Percentiles rank a stretch among this genome's conserved stretches.
These are phyloP conservation scores for Auxenochlorella pyrenoidosa DNA, from an alignment of 139 green algal genomes.

Conservation along the genomic window DNA sequence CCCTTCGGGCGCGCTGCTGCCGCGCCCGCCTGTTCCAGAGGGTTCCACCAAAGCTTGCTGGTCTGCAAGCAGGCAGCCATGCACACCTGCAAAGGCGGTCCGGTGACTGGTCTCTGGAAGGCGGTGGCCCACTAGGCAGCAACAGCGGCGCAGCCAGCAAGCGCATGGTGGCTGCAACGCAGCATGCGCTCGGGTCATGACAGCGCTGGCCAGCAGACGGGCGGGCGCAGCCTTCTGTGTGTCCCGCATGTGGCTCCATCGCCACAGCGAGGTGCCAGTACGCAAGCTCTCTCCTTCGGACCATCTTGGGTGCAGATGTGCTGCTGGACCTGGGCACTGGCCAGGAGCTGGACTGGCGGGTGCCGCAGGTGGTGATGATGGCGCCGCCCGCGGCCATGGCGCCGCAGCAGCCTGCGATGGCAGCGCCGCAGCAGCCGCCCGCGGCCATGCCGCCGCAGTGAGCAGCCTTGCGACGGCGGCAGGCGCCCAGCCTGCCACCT, in stretches of 20 bases:
- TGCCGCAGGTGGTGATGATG: slow-evolving; percentile 30
- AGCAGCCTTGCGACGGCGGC: not conserved
- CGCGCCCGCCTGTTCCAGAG: not conserved
- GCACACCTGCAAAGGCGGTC: not conserved
- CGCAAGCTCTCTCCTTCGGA: too few relatives aligned
- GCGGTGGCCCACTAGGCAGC: too few relatives aligned
- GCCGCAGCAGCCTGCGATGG: slow-evolving; percentile 6
- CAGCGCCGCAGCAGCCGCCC: not conserved
- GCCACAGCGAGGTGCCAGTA: too few relatives aligned
- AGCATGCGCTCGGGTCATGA: too few relatives aligned
- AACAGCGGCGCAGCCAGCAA: too few relatives aligned
- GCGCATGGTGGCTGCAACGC: too few relatives aligned
- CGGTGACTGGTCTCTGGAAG: too few relatives aligned
- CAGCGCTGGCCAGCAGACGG: too few relatives aligned
- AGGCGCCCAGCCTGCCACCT: not conserved
- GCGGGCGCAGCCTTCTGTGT: too few relatives aligned
- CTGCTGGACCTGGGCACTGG: slow-evolving; percentile 15
- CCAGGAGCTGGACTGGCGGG: slow-evolving; percentile 32
- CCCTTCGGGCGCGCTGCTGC: not conserved
- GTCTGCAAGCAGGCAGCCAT: not conserved
- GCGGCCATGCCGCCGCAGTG: not conserved
- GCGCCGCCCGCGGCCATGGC: not conserved
- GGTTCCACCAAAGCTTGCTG: too few relatives aligned
- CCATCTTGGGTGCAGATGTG: not conserved
- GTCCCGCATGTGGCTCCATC: too few relatives aligned